Percentiles rank a stretch among this genome's conserved stretches.
Conservation (phyloP, 768 basidiomycete genomes). For the Psilocybe cyanescens region DNA sequence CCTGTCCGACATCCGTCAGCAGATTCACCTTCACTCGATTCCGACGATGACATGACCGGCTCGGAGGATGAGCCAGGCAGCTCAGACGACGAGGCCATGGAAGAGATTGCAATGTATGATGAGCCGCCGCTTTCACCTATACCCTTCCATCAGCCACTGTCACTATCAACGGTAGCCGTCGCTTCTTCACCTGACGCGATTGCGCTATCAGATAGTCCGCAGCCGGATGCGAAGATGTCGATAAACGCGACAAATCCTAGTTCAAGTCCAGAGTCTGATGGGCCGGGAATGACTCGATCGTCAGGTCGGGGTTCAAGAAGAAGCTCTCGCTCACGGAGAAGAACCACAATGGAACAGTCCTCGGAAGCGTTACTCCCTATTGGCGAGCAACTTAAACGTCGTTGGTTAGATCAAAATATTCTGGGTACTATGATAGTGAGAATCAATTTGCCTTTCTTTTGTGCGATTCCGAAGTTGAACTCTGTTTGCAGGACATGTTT, state of each 20-base stretch:
- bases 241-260: conserved; percentile 1
- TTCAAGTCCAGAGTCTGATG: conserved; percentile 24
- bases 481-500: conserved; percentile 75
- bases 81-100: conserved; percentile 81
- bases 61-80: conserved; percentile 70
- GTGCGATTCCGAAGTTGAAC: not conserved
- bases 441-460: conserved; percentile 23
- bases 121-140: conserved; percentile 44
- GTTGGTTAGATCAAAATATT: conserved; percentile 76
- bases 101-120: conserved; percentile 81
- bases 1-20: conserved; percentile 61
- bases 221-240: conserved; percentile 4
- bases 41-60: conserved; percentile 79
- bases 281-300: conserved; percentile 26
- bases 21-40: conserved; percentile 60
- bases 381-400: conserved; percentile 82
- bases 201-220: conserved; percentile 17
- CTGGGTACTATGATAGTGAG: conserved; percentile 79
- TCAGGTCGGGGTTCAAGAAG: conserved; percentile 50
- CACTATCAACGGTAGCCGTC: conserved; percentile 34
- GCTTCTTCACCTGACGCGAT: conserved; percentile 30
- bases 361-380: conserved; percentile 50
- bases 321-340: conserved; percentile 58
- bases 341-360: conserved; percentile 35
- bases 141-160: conserved; percentile 35